Conservation (phyloP, 2,329 filamentous ascomycete species). For the Monosporascus sp. region DNA sequence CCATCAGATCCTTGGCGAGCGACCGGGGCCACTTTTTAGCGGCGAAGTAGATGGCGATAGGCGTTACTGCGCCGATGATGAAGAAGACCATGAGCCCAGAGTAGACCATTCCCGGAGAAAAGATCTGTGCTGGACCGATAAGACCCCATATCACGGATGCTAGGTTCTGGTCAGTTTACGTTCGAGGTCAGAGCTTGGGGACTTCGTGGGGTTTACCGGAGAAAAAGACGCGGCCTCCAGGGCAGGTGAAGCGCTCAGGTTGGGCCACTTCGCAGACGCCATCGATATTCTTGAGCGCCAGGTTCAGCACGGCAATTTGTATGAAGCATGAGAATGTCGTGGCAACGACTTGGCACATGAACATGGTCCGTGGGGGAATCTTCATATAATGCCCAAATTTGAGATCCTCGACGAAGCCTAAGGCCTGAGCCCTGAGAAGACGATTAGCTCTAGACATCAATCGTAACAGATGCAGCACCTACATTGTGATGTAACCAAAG, state of each 20-base stretch:
- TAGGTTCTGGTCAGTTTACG: conserved; percentile 9
- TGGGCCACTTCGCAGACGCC: conserved; percentile 56
- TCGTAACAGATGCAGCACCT: conserved; percentile 28
- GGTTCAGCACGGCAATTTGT: conserved; percentile 59
- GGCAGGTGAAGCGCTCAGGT: conserved; percentile 56
- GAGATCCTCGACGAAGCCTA: conserved; percentile 59
- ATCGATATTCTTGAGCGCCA: conserved; percentile 54
- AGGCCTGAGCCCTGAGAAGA: conserved; percentile 44
- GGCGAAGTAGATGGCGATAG: conserved; percentile 45
- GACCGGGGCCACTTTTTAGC: conserved; percentile 47
- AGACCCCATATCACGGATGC: conserved; percentile 65
- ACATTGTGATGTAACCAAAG: conserved; percentile 57
- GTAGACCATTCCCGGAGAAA: conserved; percentile 58
- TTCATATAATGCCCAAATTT: conserved; percentile 73
- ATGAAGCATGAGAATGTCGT: conserved; percentile 62
- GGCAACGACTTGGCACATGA: conserved; percentile 59
- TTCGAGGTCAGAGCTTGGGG: neutral
- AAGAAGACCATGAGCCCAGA: conserved; percentile 56
- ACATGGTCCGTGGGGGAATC: conserved; percentile 61
- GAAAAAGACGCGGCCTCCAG: conserved; percentile 59
- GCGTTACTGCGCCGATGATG: conserved; percentile 46
- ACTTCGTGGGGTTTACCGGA: conserved; percentile 35
- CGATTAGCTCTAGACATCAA: neutral
- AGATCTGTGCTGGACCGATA: conserved; percentile 58
- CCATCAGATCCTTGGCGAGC: conserved; percentile 48